Evolutionary conservation across 495 filamentous ascomycete species (phyloP).

Genomic region (Lophium mytilinum): DNA sequence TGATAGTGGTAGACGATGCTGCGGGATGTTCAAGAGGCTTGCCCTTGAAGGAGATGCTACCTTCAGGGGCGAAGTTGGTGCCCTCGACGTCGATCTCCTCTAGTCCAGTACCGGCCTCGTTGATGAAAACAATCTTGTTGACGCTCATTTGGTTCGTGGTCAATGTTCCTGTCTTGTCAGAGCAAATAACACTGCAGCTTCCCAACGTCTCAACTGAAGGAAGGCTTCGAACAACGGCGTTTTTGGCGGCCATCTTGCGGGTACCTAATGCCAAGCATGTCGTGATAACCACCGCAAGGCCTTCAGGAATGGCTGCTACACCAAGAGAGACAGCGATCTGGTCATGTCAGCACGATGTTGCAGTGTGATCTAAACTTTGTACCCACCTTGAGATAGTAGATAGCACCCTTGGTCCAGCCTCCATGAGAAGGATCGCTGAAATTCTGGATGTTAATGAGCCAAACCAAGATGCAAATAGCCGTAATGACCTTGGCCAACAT

Average conservation of each 20-base stretch:
- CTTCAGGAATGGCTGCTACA: slow-evolving; percentile 96
- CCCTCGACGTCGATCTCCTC: slow-evolving; percentile 90
- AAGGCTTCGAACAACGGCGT: slow-evolving; percentile 89
- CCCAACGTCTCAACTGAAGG: slow-evolving; percentile 97
- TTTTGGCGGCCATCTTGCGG: slow-evolving; percentile 96
- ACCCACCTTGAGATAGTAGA: slow-evolving; percentile 85
- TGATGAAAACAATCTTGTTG: slow-evolving; percentile 80
- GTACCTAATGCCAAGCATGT: slow-evolving; percentile 94
- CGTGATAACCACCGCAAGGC: slow-evolving; percentile 94
- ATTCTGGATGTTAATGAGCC: slow-evolving; percentile 96
- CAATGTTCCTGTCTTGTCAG: slow-evolving; percentile 98
- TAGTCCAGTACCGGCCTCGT: slow-evolving; percentile 59
- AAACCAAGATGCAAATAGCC: slow-evolving; percentile 90
- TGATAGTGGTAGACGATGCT: slow-evolving; percentile 66
- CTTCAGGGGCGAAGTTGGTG: slow-evolving; percentile 84
- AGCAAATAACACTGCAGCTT: slow-evolving; percentile 99
- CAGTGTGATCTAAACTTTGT: neutral
- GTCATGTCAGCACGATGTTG: slow-evolving; percentile 4
- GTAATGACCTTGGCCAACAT: slow-evolving; percentile 96
- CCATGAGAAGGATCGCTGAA: slow-evolving; percentile 93
- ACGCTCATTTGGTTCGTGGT: slow-evolving; percentile 99
- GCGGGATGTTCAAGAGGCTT: slow-evolving; percentile 60
- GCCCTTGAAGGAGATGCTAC: slow-evolving; percentile 59
- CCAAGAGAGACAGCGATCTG: slow-evolving; percentile 94
- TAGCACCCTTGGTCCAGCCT: slow-evolving; percentile 93